Base-by-base conservation (phyloP, 768 basidiomycete species). In the Tylopilus subfusipes region DNA sequence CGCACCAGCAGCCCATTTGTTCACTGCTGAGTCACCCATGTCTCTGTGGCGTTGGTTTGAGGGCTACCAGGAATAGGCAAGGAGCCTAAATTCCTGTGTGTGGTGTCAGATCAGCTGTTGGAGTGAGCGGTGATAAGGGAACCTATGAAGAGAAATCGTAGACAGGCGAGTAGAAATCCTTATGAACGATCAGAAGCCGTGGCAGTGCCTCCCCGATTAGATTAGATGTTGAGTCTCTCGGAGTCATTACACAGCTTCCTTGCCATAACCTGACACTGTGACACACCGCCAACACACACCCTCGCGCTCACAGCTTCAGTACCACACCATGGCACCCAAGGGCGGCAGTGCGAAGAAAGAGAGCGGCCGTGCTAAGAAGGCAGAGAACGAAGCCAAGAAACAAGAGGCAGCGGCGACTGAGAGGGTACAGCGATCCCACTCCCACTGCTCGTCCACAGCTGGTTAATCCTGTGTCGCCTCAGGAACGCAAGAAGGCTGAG, bases 341-440 rank as follows among this genome's bases (percentile, higher is more conserved):
- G 89, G 86, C 57, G 83, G 80, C 62, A 96, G 93, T 77, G 78
- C 90, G 53, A 97, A 96, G 84, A 96, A 96, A 70, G 94, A 96
- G 71, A 73, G 83, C 40, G 93, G 94, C 5, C 73, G 89, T 50
- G 88, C 93, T 1, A 94, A 92, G 74, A 97, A 97, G 70, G 90
- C 90, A 24, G 90, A 94, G 66, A 94, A 93, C 67, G 90, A 92
- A 67, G 77, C 81, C 10, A 91, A 87, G 77, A 94, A 93, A 72
- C 79, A 82, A 57, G 82, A 79, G 7, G 78, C 76, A 5, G 84
- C 78, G 0, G 77, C 76, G 12, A 78, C 76, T 9, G 88, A 83
- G 13, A 84, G 80, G 74, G 90, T 85, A 47, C 45, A 68, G 24
- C 24, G 22, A 63, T 50, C 36, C 25, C 22, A 16, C 53, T 40